Percentiles rank a stretch among this genome's conserved stretches.
phyloP scores from a whole-genome alignment of 257 asterid genomes.

The Paulownia fortunei region DNA sequence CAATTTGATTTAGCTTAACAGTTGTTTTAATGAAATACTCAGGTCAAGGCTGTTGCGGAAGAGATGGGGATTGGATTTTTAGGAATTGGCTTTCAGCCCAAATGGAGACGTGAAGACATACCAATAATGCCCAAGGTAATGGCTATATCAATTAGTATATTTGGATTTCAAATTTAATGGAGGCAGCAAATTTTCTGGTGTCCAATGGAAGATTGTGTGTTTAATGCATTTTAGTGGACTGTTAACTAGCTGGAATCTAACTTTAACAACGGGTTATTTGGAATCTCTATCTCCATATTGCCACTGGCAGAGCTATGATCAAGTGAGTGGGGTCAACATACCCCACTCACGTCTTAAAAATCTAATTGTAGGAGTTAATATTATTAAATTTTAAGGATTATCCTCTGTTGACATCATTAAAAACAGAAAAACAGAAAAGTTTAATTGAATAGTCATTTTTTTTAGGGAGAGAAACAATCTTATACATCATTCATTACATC shows the following conservation, averaged over 20 bases:
- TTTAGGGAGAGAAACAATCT: background rate
- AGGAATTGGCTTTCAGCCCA: conserved; percentile 96
- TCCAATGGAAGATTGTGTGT: background rate
- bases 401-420: background rate
- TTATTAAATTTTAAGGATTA: background rate
- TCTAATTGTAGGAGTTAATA: background rate
- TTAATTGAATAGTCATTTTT: background rate
- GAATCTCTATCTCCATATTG: background rate
- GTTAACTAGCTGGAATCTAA: conserved; percentile 7
- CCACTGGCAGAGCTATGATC: background rate
- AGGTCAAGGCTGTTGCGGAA: conserved; percentile 98
- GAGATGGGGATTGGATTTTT: conserved; percentile 97
- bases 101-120: conserved; percentile 88
- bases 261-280: conserved; percentile 6
- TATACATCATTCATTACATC: conserved; percentile 1
- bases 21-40: conserved; percentile 25
- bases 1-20: conserved; percentile 23
- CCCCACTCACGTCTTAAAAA: background rate
- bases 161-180: conserved; percentile 15
- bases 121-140: conserved; percentile 99
- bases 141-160: background rate
- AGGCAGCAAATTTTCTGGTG: conserved; percentile 5
- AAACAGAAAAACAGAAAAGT: background rate
- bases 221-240: background rate
- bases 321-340: conserved; percentile 2